A percentile compares a stretch with the other conserved stretches of the same genome.
phyloP scores from a whole-genome alignment of 768 basidiomycete species.

The Podaxis rugospora region DNA sequence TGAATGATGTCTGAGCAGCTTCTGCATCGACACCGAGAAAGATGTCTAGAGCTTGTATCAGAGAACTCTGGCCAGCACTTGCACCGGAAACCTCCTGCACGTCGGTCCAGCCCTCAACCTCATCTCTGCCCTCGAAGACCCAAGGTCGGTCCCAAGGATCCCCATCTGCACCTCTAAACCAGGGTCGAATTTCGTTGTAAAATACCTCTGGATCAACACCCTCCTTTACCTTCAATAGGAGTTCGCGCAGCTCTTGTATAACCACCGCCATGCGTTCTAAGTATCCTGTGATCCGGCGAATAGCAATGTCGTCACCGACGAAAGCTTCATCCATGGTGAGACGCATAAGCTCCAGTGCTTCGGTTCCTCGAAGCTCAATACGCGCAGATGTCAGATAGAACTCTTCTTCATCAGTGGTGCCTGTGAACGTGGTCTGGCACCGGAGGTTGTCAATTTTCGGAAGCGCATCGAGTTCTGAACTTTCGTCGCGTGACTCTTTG shows the following conservation, averaged over 20 bases:
- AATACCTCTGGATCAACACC: slow-evolving; percentile 73
- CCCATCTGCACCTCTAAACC: slow-evolving; percentile 74
- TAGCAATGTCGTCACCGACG: slow-evolving; percentile 63
- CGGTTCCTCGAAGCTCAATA: slow-evolving; percentile 82
- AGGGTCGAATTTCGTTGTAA: slow-evolving; percentile 70
- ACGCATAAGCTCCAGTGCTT: slow-evolving; percentile 83
- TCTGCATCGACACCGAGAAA: slow-evolving; percentile 59
- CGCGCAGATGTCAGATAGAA: slow-evolving; percentile 86
- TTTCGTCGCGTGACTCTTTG: slow-evolving; percentile 25
- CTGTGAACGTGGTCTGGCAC: slow-evolving; percentile 69
- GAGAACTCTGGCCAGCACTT: slow-evolving; percentile 77
- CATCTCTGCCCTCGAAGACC: slow-evolving; percentile 59
- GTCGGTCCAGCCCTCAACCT: slow-evolving; percentile 35
- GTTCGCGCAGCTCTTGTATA: slow-evolving; percentile 55
- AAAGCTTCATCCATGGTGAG: slow-evolving; percentile 85
- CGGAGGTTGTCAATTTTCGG: slow-evolving; percentile 58
- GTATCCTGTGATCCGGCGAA: slow-evolving; percentile 60
- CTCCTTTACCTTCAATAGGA: slow-evolving; percentile 61
- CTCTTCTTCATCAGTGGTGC: slow-evolving; percentile 73
- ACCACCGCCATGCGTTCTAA: slow-evolving; percentile 58
- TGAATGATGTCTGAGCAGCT: not conserved
- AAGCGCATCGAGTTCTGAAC: slow-evolving; percentile 25
- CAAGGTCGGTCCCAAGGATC: slow-evolving; percentile 35
- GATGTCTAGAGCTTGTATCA: slow-evolving; percentile 70
- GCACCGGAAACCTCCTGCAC: slow-evolving; percentile 67